Conservation (phyloP, 352 stramenopile genomes). For the Aphanomyces stellatus region DNA sequence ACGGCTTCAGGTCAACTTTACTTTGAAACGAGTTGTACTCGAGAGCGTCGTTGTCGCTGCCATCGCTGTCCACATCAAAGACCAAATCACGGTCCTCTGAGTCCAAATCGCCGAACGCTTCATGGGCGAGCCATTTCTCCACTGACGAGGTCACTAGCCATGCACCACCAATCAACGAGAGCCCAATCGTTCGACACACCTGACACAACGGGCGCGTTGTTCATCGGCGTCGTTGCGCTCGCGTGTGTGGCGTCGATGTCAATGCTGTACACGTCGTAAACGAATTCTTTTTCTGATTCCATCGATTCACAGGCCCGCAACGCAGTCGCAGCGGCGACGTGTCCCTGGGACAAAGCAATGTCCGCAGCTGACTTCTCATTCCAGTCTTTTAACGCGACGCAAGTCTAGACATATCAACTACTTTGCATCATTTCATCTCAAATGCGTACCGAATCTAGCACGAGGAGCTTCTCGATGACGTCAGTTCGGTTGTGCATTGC, state of each 20-base stretch:
- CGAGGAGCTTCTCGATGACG: conserved; percentile 55
- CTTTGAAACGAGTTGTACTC: too few relatives aligned
- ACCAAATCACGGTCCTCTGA: conserved; percentile 61
- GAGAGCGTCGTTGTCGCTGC: conserved; percentile 48
- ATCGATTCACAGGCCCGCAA: conserved; percentile 63
- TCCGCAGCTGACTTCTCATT: conserved; percentile 39
- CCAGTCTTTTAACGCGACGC: conserved; percentile 54
- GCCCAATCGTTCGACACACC: not conserved
- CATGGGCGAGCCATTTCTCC: conserved; percentile 67
- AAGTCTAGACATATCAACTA: not conserved
- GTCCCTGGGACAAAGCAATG: conserved; percentile 49
- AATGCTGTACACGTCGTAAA: conserved; percentile 82
- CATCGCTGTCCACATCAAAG: conserved; percentile 68
- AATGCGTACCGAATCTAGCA: conserved; percentile 1
- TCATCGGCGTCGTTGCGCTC: not conserved
- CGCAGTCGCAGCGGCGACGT: conserved; percentile 49
- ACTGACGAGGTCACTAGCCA: conserved; percentile 54
- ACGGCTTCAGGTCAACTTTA: conserved; percentile 18
- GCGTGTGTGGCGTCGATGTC: conserved; percentile 45
- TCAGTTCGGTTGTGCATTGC: conserved; percentile 63
- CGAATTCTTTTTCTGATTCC: conserved; percentile 69
- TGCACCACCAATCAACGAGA: not conserved
- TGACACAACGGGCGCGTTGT: conserved; percentile 12
- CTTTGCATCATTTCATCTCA: conserved; percentile 35
- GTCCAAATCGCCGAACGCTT: conserved; percentile 31